A percentile compares a stretch with the other conserved stretches of the same genome.
Conservation (phyloP, 352 stramenopile genomes). For the Globisporangium paddicum region DNA sequence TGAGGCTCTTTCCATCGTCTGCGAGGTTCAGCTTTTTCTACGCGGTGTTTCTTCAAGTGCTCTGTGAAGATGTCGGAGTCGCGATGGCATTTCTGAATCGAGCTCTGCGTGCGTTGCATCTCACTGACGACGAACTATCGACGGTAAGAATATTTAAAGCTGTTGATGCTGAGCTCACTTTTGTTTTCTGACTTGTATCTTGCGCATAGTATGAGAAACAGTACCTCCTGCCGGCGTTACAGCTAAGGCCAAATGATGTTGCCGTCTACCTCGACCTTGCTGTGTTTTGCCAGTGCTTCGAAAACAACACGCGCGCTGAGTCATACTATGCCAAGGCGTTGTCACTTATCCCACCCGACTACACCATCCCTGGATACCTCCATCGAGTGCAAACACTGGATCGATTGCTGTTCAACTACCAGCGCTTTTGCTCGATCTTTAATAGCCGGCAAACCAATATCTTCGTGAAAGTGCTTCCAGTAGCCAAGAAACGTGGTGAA, state of each 20-base stretch:
- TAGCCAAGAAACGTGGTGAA: slow-evolving; percentile 56
- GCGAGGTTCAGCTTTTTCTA: slow-evolving; percentile 38
- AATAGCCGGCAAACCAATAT: slow-evolving; percentile 50
- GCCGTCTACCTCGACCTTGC: slow-evolving; percentile 49
- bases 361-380: slow-evolving; percentile 51
- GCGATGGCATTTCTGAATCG: slow-evolving; percentile 29
- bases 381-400: slow-evolving; percentile 54
- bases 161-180: not conserved
- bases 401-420: slow-evolving; percentile 61
- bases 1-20: slow-evolving; percentile 34
- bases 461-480: slow-evolving; percentile 34
- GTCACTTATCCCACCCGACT: slow-evolving; percentile 29
- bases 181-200: not conserved
- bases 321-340: slow-evolving; percentile 47
- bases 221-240: slow-evolving; percentile 48
- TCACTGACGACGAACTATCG: slow-evolving; percentile 23
- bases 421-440: slow-evolving; percentile 69
- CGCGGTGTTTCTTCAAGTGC: slow-evolving; percentile 29
- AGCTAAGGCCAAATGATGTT: slow-evolving; percentile 42
- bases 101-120: slow-evolving; percentile 14
- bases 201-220: slow-evolving; percentile 31
- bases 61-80: slow-evolving; percentile 38
- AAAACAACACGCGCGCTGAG: slow-evolving; percentile 41
- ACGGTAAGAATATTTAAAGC: slow-evolving; percentile 20
- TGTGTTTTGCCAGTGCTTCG: slow-evolving; percentile 46